These are phyloP conservation scores for Elsinoe arachidis DNA, from an alignment of 2,329 filamentous ascomycete species.

Conservation along the genomic window DNA sequence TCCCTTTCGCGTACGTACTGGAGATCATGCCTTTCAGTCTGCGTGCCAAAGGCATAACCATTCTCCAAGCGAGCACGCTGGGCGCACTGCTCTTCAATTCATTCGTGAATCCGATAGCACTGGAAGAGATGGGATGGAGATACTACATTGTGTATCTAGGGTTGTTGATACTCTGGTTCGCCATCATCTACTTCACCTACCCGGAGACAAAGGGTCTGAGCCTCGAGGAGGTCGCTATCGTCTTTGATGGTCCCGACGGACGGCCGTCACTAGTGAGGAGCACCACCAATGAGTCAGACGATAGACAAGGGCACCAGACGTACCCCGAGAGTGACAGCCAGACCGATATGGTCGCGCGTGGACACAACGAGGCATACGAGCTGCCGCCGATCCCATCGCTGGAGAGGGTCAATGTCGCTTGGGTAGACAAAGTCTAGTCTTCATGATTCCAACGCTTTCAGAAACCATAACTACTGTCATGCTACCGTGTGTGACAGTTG, in stretches of 20 bases:
- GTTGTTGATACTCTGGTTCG: slow-evolving; percentile 22
- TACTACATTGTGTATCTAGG: slow-evolving; percentile 28
- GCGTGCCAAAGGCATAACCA: slow-evolving; percentile 16
- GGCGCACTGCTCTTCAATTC: slow-evolving; percentile 25
- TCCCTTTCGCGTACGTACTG: slow-evolving; percentile 22
- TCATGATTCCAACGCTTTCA: neutral
- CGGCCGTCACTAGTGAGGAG: neutral
- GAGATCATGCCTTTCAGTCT: slow-evolving; percentile 24
- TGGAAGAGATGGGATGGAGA: slow-evolving; percentile 25
- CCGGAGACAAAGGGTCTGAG: slow-evolving; percentile 24
- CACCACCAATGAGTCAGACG: neutral
- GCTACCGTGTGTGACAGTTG: neutral
- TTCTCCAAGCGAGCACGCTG: slow-evolving; percentile 5
- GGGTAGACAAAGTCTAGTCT: neutral
- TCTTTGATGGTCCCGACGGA: slow-evolving; percentile 29
- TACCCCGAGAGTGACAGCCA: neutral
- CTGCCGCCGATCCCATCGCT: neutral
- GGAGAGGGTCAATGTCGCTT: neutral
- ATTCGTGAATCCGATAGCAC: slow-evolving; percentile 33
- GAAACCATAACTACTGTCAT: neutral
- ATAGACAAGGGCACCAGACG: neutral
- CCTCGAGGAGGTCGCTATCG: slow-evolving; percentile 38
- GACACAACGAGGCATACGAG: neutral
- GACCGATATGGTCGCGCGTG: neutral
- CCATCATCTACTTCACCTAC: slow-evolving; percentile 26